Conservation (phyloP, 108 stramenopile species). For the Mediolabrus comicus region DNA sequence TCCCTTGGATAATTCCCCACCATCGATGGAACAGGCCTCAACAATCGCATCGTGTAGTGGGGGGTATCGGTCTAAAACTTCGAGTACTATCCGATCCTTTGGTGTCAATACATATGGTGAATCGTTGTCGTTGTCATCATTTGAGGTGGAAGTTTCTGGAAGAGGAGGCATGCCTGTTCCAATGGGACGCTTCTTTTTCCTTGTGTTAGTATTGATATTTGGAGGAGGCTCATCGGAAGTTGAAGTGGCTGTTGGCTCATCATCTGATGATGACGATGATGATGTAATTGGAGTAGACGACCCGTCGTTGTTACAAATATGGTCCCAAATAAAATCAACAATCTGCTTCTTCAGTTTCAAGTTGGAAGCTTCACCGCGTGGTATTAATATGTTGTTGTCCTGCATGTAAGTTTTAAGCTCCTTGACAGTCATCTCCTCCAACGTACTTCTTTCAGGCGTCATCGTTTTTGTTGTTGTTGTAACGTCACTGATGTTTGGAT, state of each 20-base stretch:
- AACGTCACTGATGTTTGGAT: background rate
- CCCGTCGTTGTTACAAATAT: background rate
- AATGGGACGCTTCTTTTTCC: background rate
- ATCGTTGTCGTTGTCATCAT: background rate
- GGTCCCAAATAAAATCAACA: conserved; percentile 47
- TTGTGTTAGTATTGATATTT: background rate
- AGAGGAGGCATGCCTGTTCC: conserved; percentile 18
- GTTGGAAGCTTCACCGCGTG: conserved; percentile 43
- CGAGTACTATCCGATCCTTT: conserved; percentile 58
- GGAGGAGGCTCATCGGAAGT: background rate
- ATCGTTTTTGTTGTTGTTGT: background rate
- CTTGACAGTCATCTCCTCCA: conserved; percentile 70
- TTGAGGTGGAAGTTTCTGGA: background rate
- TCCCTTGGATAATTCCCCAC: background rate
- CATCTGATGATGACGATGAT: background rate
- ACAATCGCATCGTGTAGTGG: conserved; percentile 49
- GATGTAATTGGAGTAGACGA: background rate
- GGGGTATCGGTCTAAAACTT: conserved; percentile 57
- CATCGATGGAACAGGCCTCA: conserved; percentile 2
- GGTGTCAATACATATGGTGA: conserved; percentile 22
- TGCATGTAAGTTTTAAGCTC: conserved; percentile 56
- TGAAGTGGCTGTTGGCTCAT: background rate
- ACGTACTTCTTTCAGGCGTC: conserved; percentile 4
- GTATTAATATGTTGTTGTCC: conserved; percentile 23
- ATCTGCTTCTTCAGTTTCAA: conserved; percentile 67